Evolutionary conservation across 805 yeast genomes (phyloP).

Genomic region (Candida jianshihensis): DNA sequence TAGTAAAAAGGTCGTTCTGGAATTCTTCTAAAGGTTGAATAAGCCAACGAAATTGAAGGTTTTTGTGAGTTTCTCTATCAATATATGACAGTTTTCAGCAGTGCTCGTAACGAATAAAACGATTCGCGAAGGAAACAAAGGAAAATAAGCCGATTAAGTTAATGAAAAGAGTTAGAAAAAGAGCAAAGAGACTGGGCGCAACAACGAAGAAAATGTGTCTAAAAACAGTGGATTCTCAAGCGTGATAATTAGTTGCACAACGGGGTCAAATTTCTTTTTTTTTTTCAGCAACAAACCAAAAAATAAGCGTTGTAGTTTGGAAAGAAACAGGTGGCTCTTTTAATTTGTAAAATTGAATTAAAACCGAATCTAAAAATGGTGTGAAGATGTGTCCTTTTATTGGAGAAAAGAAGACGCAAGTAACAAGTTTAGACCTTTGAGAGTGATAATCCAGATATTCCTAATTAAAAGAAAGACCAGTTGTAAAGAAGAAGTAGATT

Average conservation of each 20-base stretch:
- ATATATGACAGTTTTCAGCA: too few species aligned
- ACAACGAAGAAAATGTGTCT: background rate
- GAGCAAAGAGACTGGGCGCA: background rate
- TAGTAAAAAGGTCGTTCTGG: conserved; percentile 34
- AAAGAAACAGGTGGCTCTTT: background rate
- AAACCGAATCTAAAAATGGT: too few species aligned
- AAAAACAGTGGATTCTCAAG: conserved; percentile 1
- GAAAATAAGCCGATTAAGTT: background rate
- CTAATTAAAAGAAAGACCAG: conserved; percentile 1
- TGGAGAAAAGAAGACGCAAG: background rate
- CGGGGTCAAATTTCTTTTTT: too few species aligned
- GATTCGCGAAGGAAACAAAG: background rate
- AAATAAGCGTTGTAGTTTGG: background rate
- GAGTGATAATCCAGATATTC: background rate
- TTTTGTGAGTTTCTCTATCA: too few species aligned
- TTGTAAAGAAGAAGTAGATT: background rate
- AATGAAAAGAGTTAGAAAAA: too few species aligned
- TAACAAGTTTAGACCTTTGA: background rate
- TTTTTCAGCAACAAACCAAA: background rate
- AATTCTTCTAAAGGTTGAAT: too few species aligned
- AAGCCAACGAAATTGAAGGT: too few species aligned
- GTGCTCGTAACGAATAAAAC: background rate
- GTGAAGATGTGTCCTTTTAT: background rate
- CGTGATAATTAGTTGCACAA: background rate
- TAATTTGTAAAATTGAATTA: too few species aligned